phyloP scores from a whole-genome alignment of 257 asterid species.

The Lycium ferocissimum region DNA sequence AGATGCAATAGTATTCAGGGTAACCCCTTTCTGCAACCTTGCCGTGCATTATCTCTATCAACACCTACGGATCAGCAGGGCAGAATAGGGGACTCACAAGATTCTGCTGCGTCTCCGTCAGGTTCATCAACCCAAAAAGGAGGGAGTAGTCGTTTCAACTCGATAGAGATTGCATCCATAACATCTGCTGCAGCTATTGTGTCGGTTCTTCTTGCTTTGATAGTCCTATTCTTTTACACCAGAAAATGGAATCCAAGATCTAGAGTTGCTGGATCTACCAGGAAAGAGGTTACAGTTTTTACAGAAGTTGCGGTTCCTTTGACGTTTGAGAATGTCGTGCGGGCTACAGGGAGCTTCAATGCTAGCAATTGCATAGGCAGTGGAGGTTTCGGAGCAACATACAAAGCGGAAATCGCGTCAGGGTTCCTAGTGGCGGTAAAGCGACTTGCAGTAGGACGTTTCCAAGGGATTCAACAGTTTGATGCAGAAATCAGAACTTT shows the following conservation, averaged over 20 bases:
- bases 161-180: slow-evolving; percentile 85
- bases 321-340: slow-evolving; percentile 80
- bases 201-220: slow-evolving; percentile 73
- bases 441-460: slow-evolving; percentile 83
- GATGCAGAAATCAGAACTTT: slow-evolving; percentile 86
- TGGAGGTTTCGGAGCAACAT: slow-evolving; percentile 97
- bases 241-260: slow-evolving; percentile 82
- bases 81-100: slow-evolving; percentile 45
- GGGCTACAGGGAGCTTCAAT: slow-evolving; percentile 76
- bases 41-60: slow-evolving; percentile 61
- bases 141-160: slow-evolving; percentile 52
- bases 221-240: slow-evolving; percentile 76
- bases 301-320: slow-evolving; percentile 77
- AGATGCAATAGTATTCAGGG: slow-evolving; percentile 76
- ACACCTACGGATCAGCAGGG: slow-evolving; percentile 63
- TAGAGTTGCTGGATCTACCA: slow-evolving; percentile 75
- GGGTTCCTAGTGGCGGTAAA: slow-evolving; percentile 84
- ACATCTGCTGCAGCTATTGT: slow-evolving; percentile 83
- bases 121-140: slow-evolving; percentile 43
- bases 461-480: slow-evolving; percentile 74
- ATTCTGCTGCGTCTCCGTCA: slow-evolving; percentile 48
- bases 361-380: slow-evolving; percentile 93
- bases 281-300: slow-evolving; percentile 82
- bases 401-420: slow-evolving; percentile 91
- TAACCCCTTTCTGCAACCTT: slow-evolving; percentile 64